Base-by-base conservation (phyloP, 768 basidiomycete species). In the Amanita pseudoporphyria region DNA sequence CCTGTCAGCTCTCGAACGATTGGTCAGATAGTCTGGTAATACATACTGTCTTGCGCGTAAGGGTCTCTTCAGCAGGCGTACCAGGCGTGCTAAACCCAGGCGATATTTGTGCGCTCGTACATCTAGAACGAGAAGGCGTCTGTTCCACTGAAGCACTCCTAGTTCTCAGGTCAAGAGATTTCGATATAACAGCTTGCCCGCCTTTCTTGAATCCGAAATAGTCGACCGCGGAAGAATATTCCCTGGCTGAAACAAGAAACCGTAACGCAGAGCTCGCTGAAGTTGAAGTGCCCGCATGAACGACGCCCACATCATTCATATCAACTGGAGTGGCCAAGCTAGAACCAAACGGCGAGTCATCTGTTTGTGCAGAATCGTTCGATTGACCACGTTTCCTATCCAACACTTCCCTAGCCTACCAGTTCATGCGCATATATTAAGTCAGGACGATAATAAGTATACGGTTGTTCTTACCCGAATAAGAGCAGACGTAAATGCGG, bases 311-410 rank as follows among this genome's bases (percentile, higher is more conserved):
- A 22, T 49, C 47, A 13, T 49, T 19, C 6, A 16, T 3, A 40
- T 73, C 71, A 5, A 62, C 61, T 12, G 72, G 72, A 26, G 72
- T 74, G 18, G 66, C 66, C 2, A 74, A 59, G 31, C 58, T 62
- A 6, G 71, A 73, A 10, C 62, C 63, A 48, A 73, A 70, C 0
- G 70, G 65, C 37, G 72, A 71, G 32, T 74, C 71, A 42, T 66
- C 60, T 2, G 72, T 72, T 45, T 64, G 60, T 31, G 59, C 63
- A 24, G 72, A 72, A 50, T 68, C 60, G 19, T 61, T 52, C 41
- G 66, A 64, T 50, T 64, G 49, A 33, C 30, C 39, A 14, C 47
- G 47, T 40, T 40, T 32, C 30, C 18, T 16, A 26, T 41, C 38
- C 6, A 40, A 40, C 6, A 16, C 47, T 31, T 41, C 47, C 38